phyloP scores from a whole-genome alignment of 345 rosid genomes.

The Anastatica hierochuntica region DNA sequence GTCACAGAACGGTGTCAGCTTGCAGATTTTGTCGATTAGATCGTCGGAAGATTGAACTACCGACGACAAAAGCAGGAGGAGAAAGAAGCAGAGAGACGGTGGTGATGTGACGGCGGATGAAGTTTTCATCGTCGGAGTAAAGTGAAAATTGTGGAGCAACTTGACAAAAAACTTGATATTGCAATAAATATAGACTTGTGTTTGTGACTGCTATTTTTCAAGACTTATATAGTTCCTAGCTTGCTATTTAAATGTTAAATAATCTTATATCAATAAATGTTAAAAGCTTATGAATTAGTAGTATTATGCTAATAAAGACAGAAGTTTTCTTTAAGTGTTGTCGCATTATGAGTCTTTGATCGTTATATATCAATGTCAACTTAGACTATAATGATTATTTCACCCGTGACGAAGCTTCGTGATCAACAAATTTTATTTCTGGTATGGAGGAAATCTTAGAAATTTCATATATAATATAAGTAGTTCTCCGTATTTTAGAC shows the following conservation, averaged over 20 bases:
- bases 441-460: too few relatives aligned
- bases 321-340: constrained; percentile 13
- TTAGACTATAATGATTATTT: not conserved
- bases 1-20: constrained; percentile 56
- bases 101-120: constrained; percentile 8
- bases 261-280: constrained; percentile 5
- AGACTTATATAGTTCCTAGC: constrained; percentile 5
- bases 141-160: too few relatives aligned
- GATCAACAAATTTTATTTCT: constrained; percentile 4
- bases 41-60: constrained; percentile 20
- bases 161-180: too few relatives aligned
- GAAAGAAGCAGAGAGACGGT: constrained; percentile 6
- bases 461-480: not conserved
- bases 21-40: constrained; percentile 49
- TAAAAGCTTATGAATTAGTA: not conserved
- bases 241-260: not conserved
- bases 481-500: not conserved
- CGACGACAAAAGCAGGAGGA: constrained; percentile 8
- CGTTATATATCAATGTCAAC: constrained; percentile 1
- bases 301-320: not conserved
- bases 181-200: not conserved
- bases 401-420: constrained; percentile 27
- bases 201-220: not conserved
- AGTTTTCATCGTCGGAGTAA: constrained; percentile 18
- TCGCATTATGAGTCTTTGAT: not conserved